Evolutionary conservation across 768 basidiomycete species (phyloP), one percentile per base, ranked within the genome.

Genomic region (Pleurotus tuber-regium): DNA sequence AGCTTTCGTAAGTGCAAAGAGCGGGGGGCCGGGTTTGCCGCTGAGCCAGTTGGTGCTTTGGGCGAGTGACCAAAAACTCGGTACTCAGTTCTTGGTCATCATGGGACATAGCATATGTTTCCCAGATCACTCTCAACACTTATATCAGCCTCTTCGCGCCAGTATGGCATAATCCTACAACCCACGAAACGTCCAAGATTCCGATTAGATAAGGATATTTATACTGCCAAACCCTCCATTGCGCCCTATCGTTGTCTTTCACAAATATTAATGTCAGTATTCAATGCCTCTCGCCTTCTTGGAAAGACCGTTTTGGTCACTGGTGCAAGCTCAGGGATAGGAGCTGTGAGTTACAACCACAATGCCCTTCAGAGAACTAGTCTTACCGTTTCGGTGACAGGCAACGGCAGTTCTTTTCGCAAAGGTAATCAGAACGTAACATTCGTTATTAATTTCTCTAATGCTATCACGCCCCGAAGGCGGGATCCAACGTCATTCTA

Each of bases 371-470:
- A n/a, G n/a, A n/a, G n/a, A n/a, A n/a, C n/a, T 38, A 29, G 29
- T 23, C 19, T 53, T 38, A 36, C 50, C 6, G 16, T 25, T 36
- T 30, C 29, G 24, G 29, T 48, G 33, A 42, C 63, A 94, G 90
- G 90, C 89, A 3, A 86, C 93, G 2, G 93, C 94, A 29, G 60
- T 92, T 40, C 79, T 97, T 42, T 97, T 96, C 57, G 93, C 94
- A 35, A 93, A 85, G 75, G 90, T 89, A 57, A n/a, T 61, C 52
- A 7, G 21, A 35, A n/a, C n/a, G n/a, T n/a, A 9, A 40, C 38
- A 1, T 40, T 42, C 10, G n/a, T n/a, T n/a, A n/a, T n/a, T n/a
- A n/a, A n/a, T n/a, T n/a, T n/a, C n/a, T n/a, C n/a, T n/a, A n/a
- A n/a, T n/a, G n/a, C n/a, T n/a, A n/a, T n/a, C n/a, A n/a, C n/a